A percentile compares a stretch with the other conserved stretches of the same genome.
These are phyloP conservation scores for Nyssa sinensis DNA, from an alignment of 148 eudicot genomes.

Conservation along the genomic window DNA sequence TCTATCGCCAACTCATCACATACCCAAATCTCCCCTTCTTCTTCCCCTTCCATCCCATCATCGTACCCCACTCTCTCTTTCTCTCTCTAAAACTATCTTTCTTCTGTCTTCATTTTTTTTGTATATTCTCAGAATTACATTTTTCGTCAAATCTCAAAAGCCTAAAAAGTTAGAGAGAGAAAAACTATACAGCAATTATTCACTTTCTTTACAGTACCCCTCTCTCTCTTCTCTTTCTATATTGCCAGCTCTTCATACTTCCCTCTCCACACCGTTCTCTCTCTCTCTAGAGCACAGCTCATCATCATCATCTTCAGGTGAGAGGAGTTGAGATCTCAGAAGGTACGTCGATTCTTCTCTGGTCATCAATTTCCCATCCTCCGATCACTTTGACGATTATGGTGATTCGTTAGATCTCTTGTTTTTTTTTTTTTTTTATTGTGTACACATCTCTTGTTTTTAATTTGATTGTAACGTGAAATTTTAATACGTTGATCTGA, in stretches of 20 bases:
- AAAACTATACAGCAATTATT: conserved; percentile 32
- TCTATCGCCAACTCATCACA: not conserved
- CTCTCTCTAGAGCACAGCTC: conserved; percentile 18
- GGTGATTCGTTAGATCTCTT: conserved; percentile 11
- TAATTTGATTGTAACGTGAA: not conserved
- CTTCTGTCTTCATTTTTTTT: conserved; percentile 14
- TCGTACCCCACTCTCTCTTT: not conserved
- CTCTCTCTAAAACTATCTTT: conserved; percentile 14
- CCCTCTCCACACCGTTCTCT: conserved; percentile 16
- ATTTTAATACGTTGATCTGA: conserved; percentile 7
- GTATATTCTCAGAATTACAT: conserved; percentile 19
- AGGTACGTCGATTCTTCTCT: conserved; percentile 16
- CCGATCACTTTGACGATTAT: not conserved
- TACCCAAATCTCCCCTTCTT: not conserved
- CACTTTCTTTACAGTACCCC: conserved; percentile 19
- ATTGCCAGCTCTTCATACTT: conserved; percentile 46
- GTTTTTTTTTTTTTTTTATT: not conserved
- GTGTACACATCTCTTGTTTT: not conserved
- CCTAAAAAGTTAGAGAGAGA: conserved; percentile 29
- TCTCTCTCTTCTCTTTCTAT: conserved; percentile 9
- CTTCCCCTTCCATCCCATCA: not conserved
- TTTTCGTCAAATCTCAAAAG: conserved; percentile 22
- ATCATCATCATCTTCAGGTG: conserved; percentile 7
- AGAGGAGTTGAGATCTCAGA: conserved; percentile 19
- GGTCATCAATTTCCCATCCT: not conserved